These are phyloP conservation scores for Trichoderma reesei DNA, from an alignment of 495 filamentous ascomycete genomes.

Conservation along the genomic window DNA sequence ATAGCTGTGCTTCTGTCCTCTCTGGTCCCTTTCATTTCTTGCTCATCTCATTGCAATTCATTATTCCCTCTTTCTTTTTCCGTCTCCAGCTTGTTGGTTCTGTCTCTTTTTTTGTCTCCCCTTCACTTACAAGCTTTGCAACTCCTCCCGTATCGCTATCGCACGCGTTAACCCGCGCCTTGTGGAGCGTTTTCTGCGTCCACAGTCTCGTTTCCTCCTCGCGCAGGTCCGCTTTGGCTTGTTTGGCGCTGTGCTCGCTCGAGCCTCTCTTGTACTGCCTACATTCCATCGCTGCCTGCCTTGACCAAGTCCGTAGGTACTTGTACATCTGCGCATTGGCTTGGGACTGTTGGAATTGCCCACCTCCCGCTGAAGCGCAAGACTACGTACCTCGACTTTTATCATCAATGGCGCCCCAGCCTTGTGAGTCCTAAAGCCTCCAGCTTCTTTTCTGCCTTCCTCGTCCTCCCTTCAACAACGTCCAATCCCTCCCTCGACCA, in stretches of 20 bases:
- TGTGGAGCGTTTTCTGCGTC: background rate
- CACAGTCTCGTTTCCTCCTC: background rate
- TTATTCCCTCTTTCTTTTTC: background rate
- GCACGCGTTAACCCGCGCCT: conserved; percentile 3
- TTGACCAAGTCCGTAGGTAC: background rate
- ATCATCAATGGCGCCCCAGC: conserved; percentile 11
- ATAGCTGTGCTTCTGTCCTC: background rate
- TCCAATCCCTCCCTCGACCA: background rate
- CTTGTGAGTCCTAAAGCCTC: conserved; percentile 7
- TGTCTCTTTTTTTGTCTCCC: background rate
- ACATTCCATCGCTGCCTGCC: background rate
- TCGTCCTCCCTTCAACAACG: background rate
- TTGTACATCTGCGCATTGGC: background rate
- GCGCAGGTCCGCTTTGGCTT: background rate
- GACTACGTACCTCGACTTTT: background rate
- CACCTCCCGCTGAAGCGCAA: background rate
- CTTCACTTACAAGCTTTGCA: background rate
- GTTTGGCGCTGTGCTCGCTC: background rate
- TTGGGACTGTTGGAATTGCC: background rate
- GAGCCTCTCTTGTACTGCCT: background rate
- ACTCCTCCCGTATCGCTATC: background rate
- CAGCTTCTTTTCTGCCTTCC: background rate
- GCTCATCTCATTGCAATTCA: background rate
- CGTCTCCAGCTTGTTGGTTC: background rate
- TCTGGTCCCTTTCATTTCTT: background rate